Evolutionary conservation across 176 grass and related monocot species (phyloP).

Genomic region (Carex cristatella): DNA sequence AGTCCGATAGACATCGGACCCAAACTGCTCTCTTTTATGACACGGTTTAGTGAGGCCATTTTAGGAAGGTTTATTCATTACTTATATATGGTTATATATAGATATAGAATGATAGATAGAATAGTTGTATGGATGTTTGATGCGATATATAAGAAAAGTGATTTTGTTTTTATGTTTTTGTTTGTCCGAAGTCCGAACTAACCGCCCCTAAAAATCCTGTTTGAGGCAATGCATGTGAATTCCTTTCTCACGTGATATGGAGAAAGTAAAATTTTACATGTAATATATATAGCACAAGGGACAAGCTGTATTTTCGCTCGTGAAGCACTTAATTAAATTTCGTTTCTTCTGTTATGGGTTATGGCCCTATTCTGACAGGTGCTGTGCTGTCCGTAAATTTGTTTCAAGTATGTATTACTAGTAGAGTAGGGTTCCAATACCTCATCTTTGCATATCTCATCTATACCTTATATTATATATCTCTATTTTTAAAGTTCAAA

Average conservation of each 20-base stretch:
- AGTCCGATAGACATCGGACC: no score
- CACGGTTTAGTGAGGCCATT: not conserved
- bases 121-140: not conserved
- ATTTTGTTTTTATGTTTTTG: not conserved
- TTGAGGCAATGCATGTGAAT: not conserved
- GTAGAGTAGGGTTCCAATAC: no score
- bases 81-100: conserved; percentile 1
- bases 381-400: not conserved
- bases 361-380: not conserved
- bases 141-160: not conserved
- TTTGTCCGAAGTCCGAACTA: not conserved
- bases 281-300: not conserved
- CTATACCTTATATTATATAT: no score
- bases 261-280: not conserved
- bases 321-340: not conserved
- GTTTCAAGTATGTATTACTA: not conserved
- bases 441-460: no score
- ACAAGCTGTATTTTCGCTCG: not conserved
- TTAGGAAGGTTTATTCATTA: conserved; percentile 9
- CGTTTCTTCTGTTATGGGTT: not conserved
- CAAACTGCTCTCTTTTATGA: no score
- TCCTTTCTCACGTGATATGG: not conserved
- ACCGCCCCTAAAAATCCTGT: not conserved
- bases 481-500: no score
- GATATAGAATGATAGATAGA: not conserved